Conservation (phyloP, 371 early-diverging fungal species). For the Nosema granulosis region DNA sequence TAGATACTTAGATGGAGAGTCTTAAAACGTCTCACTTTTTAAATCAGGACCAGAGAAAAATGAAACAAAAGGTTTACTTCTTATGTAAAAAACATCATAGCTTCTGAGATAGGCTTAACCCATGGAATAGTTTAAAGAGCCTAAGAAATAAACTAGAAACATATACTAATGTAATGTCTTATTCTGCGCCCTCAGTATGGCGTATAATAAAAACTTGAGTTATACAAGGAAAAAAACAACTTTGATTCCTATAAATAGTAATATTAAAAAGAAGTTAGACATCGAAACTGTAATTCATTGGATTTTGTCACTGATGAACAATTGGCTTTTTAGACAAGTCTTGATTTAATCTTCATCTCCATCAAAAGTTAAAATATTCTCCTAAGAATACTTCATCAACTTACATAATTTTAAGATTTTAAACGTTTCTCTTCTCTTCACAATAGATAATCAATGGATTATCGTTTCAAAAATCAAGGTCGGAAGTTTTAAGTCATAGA, state of each 20-base stretch:
- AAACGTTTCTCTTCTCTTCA: not conserved
- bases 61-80: not conserved
- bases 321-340: constrained; percentile 3
- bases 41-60: not conserved
- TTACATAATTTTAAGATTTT: not conserved
- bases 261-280: not conserved
- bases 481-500: not conserved
- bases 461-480: not conserved
- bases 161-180: not conserved
- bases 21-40: not conserved
- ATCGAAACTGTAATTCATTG: not conserved
- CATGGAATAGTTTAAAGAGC: not conserved
- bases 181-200: not conserved
- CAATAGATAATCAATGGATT: not conserved
- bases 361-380: not conserved
- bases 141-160: not conserved
- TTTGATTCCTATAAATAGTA: not conserved
- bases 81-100: not conserved
- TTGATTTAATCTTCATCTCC: constrained; percentile 14
- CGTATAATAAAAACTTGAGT: not conserved
- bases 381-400: not conserved
- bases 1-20: not conserved
- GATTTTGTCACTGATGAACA: not conserved
- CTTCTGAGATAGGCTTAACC: not conserved
- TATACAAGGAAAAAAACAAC: not conserved